Conservation (phyloP, 1,284 basidiomycete genomes). For the Agaricales sp. region DNA sequence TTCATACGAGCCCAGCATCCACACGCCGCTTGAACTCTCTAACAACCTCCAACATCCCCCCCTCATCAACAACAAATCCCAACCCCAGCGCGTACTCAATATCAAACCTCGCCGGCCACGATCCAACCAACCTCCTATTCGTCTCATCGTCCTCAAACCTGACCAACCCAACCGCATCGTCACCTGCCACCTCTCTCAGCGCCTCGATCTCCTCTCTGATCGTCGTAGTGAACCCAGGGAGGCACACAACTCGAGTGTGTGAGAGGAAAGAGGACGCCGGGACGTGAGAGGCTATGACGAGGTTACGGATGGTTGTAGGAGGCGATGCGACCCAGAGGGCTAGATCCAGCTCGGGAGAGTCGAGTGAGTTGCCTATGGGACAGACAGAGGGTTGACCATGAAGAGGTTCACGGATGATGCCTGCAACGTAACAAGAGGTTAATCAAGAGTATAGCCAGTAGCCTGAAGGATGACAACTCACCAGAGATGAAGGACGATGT, state of each 20-base stretch:
- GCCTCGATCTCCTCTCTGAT: slow-evolving; percentile 35
- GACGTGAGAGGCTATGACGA: slow-evolving; percentile 42
- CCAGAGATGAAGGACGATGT: slow-evolving; percentile 51
- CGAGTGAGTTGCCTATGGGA: slow-evolving; percentile 37
- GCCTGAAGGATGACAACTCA: slow-evolving; percentile 12
- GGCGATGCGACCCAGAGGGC: slow-evolving; percentile 45
- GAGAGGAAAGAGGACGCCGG: slow-evolving; percentile 31
- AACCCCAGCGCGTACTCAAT: slow-evolving; percentile 31
- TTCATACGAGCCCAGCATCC: slow-evolving; percentile 10
- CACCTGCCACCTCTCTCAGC: slow-evolving; percentile 29
- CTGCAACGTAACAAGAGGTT: no score
- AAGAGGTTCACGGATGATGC: slow-evolving; percentile 54
- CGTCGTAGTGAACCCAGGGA: slow-evolving; percentile 39
- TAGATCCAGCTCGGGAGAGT: slow-evolving; percentile 33
- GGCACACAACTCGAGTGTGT: slow-evolving; percentile 42
- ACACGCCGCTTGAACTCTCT: slow-evolving; percentile 27
- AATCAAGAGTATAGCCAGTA: neutral
- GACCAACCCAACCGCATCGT: slow-evolving; percentile 25
- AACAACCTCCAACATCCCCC: slow-evolving; percentile 35
- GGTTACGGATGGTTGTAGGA: slow-evolving; percentile 43
- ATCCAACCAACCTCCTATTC: slow-evolving; percentile 31
- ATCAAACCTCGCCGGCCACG: slow-evolving; percentile 38
- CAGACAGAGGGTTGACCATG: slow-evolving; percentile 41
- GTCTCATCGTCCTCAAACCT: slow-evolving; percentile 32
- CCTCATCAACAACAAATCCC: slow-evolving; percentile 33